phyloP scores from a whole-genome alignment of 495 filamentous ascomycete genomes.

The Lasiosphaeria hispida region DNA sequence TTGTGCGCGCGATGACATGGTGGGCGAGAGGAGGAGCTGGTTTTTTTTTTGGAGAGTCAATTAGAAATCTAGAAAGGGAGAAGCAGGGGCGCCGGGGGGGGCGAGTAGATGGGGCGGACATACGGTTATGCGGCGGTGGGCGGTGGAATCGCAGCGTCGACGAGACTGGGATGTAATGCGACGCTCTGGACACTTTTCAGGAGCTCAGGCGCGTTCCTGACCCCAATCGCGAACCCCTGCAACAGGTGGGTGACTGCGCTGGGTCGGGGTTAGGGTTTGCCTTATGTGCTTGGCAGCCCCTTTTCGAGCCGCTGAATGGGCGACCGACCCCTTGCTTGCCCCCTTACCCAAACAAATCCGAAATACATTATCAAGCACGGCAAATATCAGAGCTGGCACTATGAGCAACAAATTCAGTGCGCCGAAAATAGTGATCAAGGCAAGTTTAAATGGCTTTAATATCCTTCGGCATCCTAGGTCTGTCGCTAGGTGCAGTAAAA shows the following conservation, averaged over 20 bases:
- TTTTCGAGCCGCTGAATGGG: not conserved
- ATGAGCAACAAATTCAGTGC: too few species aligned
- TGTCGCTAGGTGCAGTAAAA: too few species aligned
- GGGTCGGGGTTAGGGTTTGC: constrained; percentile 1
- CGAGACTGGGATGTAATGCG: constrained; percentile 2
- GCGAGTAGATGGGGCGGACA: too few species aligned
- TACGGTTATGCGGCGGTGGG: not conserved
- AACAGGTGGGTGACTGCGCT: not conserved
- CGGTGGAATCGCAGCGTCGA: not conserved
- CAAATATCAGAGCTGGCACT: too few species aligned
- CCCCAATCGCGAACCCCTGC: not conserved
- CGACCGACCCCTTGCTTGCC: too few species aligned
- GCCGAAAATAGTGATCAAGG: too few species aligned
- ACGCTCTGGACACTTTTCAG: constrained; percentile 10
- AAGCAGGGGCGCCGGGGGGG: not conserved
- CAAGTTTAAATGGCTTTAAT: too few species aligned
- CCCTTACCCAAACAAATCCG: too few species aligned
- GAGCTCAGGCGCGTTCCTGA: constrained; percentile 11
- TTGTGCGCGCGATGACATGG: constrained; percentile 84
- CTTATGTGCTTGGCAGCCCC: not conserved
- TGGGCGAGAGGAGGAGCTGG: not conserved
- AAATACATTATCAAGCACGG: too few species aligned
- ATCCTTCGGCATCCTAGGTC: too few species aligned
- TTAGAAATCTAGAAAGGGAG: not conserved
- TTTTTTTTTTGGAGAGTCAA: not conserved